Percentiles rank a stretch among this genome's conserved stretches.
These are phyloP conservation scores for Adansonia grandidieri DNA, from an alignment of 441 rosid genomes.

Conservation along the genomic window DNA sequence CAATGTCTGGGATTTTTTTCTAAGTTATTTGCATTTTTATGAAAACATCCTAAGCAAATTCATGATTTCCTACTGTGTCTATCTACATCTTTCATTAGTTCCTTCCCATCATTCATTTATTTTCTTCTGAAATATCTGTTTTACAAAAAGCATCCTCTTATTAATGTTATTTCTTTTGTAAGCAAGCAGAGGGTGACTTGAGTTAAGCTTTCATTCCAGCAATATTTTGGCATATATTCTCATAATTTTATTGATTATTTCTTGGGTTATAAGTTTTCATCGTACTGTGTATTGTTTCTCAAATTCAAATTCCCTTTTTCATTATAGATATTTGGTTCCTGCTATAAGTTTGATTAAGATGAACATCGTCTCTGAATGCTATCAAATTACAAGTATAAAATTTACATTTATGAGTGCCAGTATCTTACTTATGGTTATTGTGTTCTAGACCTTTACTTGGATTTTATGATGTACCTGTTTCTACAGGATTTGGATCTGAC, in stretches of 20 bases:
- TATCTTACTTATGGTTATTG: not conserved
- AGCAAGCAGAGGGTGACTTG: not conserved
- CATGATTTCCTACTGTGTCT: not conserved
- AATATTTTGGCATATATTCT: constrained; percentile 1
- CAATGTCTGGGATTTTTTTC: not conserved
- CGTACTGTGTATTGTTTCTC: not conserved
- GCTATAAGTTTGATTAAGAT: constrained; percentile 1
- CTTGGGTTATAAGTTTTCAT: not conserved
- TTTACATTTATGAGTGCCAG: not conserved
- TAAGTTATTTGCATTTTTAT: not conserved
- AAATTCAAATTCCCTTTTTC: not conserved
- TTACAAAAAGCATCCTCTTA: not conserved
- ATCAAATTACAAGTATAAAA: constrained; percentile 6
- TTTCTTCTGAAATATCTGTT: not conserved
- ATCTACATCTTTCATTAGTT: not conserved
- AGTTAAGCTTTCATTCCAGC: not conserved
- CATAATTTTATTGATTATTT: not conserved
- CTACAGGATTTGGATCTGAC: constrained; percentile 73
- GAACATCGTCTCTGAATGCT: not conserved
- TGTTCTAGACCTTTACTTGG: constrained; percentile 13
- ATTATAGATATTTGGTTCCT: constrained; percentile 9
- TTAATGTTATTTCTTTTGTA: not conserved
- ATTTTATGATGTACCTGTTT: constrained; percentile 20
- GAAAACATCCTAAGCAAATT: constrained; percentile 8
- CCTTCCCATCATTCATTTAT: not conserved